These are phyloP conservation scores for Lumnitzera littorea DNA, from an alignment of 345 rosid species.

Conservation along the genomic window DNA sequence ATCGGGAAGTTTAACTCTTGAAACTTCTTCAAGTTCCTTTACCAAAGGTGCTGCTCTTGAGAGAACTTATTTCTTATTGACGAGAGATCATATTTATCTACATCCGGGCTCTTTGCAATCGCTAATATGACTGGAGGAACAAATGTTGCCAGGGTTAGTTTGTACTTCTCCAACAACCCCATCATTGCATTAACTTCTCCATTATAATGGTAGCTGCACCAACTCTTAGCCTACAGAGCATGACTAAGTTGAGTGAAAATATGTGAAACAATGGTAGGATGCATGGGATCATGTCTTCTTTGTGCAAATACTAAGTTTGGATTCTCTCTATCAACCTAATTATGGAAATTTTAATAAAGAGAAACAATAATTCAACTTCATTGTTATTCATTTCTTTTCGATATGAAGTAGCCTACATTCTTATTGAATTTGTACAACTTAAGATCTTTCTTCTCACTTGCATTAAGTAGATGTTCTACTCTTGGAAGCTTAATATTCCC, in stretches of 20 bases:
- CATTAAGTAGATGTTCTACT: too few species aligned
- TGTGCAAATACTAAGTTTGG: conserved; percentile 70
- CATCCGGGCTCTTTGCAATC: conserved; percentile 49
- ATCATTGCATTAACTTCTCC: conserved; percentile 52
- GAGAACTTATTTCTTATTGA: conserved; percentile 56
- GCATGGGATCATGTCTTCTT: conserved; percentile 67
- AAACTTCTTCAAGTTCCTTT: conserved; percentile 80
- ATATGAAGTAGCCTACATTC: too few species aligned
- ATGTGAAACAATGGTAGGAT: conserved; percentile 80
- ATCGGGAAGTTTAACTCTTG: conserved; percentile 9
- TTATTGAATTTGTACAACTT: too few species aligned
- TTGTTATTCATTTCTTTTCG: too few species aligned
- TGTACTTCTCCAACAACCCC: conserved; percentile 54
- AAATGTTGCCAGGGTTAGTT: conserved; percentile 64
- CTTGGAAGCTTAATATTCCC: too few species aligned
- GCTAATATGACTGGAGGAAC: conserved; percentile 80
- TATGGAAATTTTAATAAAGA: too few species aligned
- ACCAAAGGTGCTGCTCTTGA: conserved; percentile 94
- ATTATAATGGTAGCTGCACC: conserved; percentile 81
- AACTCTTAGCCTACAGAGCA: conserved; percentile 70
- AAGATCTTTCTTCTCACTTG: too few species aligned
- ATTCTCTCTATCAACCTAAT: conserved; percentile 79
- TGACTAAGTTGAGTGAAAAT: conserved; percentile 57
- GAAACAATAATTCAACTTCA: too few species aligned
- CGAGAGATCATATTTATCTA: conserved; percentile 59